Conservation (phyloP, 1,284 basidiomycete genomes). For the Sutorius eximius region DNA sequence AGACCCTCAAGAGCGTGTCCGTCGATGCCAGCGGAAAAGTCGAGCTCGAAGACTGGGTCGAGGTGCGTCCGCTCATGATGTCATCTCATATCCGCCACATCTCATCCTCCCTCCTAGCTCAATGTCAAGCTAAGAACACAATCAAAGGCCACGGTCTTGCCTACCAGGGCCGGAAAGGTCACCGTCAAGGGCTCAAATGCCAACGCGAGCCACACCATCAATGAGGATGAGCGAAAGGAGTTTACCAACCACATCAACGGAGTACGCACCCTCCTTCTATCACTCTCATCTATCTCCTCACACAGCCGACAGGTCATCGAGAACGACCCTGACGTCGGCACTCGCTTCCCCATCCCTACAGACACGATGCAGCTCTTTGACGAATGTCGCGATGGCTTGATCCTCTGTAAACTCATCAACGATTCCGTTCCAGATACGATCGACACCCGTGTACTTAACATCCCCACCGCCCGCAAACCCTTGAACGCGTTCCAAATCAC, state of each 20-base stretch:
- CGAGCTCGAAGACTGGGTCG: conserved; percentile 98
- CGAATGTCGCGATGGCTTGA: conserved; percentile 92
- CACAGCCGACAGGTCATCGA: conserved; percentile 70
- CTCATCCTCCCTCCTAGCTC: conserved; percentile 48
- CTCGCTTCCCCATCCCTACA: conserved; percentile 91
- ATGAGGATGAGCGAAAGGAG: conserved; percentile 93
- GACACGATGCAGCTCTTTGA: conserved; percentile 99
- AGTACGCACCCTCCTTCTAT: conserved; percentile 41
- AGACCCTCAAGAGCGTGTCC: conserved; percentile 93
- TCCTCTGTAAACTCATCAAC: conserved; percentile 98
- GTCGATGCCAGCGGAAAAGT: conserved; percentile 95
- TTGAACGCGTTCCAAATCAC: conserved; percentile 98
- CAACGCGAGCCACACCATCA: conserved; percentile 97
- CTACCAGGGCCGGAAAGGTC: conserved; percentile 85
- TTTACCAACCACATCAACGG: conserved; percentile 98
- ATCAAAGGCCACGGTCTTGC: conserved; percentile 53
- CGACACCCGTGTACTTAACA: conserved; percentile 97
- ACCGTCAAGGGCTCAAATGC: conserved; percentile 94
- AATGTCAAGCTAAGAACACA: conserved; percentile 78
- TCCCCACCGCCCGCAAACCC: conserved; percentile 70
- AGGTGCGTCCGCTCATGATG: conserved; percentile 52
- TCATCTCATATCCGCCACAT: conserved; percentile 16
- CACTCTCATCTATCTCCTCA: background rate
- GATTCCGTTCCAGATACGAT: conserved; percentile 99
- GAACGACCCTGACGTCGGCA: conserved; percentile 84